A percentile compares a stretch with the other conserved stretches of the same genome.
These are phyloP conservation scores for Blastomyces silverae DNA, from an alignment of 2,329 filamentous ascomycete species.

Conservation along the genomic window DNA sequence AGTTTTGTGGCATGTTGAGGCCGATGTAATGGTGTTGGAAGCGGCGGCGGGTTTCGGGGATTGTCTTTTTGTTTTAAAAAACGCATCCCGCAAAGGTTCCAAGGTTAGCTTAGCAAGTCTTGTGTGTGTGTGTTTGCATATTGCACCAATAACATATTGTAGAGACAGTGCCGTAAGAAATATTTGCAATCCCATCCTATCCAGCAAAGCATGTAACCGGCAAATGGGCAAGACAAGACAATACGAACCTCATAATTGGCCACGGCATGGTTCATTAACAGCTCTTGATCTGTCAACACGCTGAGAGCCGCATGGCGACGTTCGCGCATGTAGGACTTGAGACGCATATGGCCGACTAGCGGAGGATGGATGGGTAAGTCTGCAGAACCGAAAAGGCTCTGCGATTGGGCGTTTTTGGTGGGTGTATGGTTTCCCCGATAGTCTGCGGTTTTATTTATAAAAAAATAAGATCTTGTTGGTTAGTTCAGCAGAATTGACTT, in stretches of 20 bases:
- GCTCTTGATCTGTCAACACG: conserved; percentile 36
- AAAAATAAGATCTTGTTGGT: neutral
- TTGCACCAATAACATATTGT: too few relatives aligned
- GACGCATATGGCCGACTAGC: neutral
- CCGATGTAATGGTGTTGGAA: conserved; percentile 33
- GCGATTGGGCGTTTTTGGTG: neutral
- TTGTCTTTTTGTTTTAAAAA: conserved; percentile 26
- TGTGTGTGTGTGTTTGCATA: too few relatives aligned
- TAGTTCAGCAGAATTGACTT: neutral
- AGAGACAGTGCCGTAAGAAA: too few relatives aligned
- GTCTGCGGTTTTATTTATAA: neutral
- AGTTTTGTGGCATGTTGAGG: conserved; percentile 7
- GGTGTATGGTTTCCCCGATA: neutral
- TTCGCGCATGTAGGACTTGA: conserved; percentile 27
- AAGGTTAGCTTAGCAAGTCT: too few relatives aligned
- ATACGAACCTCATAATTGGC: conserved; percentile 33
- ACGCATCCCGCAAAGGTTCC: too few relatives aligned
- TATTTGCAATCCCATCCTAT: too few relatives aligned
- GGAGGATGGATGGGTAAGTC: conserved; percentile 9
- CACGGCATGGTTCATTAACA: conserved; percentile 38
- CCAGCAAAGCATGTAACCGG: too few relatives aligned
- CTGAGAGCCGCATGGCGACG: conserved; percentile 35
- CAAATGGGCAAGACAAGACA: neutral
- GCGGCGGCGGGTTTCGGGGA: conserved; percentile 35
- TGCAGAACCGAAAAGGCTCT: conserved; percentile 1